A percentile compares a stretch with the other conserved stretches of the same genome.
phyloP scores from a whole-genome alignment of 345 rosid genomes.

The Orychophragmus violaceus region DNA sequence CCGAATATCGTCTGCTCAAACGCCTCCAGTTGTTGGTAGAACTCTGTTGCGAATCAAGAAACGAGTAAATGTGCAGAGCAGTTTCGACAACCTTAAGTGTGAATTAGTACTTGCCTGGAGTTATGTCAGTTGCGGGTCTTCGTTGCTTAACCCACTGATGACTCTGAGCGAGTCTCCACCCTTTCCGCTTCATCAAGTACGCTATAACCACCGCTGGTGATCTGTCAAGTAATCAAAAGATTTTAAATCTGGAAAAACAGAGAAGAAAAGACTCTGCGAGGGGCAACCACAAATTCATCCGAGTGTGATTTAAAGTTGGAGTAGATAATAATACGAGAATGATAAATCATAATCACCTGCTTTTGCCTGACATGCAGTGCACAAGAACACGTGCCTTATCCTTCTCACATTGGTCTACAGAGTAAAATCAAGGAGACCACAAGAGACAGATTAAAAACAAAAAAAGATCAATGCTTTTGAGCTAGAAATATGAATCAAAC shows the following conservation, averaged over 20 bases:
- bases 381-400: conserved; percentile 7
- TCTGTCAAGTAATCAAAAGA: neutral
- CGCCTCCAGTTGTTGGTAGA: conserved; percentile 25
- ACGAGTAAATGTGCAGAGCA: neutral
- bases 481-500: conserved; percentile 32
- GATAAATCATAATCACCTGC: conserved; percentile 11
- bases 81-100: neutral
- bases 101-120: neutral
- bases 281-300: neutral
- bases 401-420: conserved; percentile 23
- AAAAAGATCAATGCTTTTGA: neutral
- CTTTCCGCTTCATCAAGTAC: neutral
- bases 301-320: neutral
- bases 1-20: conserved; percentile 26
- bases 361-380: conserved; percentile 7
- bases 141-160: neutral
- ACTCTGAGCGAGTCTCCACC: conserved; percentile 2
- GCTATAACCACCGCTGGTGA: neutral
- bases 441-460: neutral
- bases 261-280: neutral
- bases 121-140: neutral
- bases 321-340: neutral
- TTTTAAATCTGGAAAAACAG: neutral
- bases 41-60: conserved; percentile 15
- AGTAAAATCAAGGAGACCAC: conserved; percentile 6